A percentile compares a stretch with the other conserved stretches of the same genome.
Conservation (phyloP, 164 flowering plant species). For the Litsea cubeba region DNA sequence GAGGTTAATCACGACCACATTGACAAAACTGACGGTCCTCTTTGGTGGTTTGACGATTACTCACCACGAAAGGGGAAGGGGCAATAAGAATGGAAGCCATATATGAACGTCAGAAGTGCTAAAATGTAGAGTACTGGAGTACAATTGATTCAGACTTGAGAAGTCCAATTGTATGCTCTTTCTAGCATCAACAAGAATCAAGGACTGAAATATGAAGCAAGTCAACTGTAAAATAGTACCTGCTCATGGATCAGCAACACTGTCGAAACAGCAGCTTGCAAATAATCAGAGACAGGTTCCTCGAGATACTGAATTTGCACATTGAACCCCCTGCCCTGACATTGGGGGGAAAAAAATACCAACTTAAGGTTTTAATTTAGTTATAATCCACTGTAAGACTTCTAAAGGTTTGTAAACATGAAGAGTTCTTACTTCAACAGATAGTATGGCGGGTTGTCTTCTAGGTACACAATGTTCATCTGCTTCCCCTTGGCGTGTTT, state of each 20-base stretch:
- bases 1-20: too few relatives aligned
- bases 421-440: conserved; percentile 70
- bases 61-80: too few relatives aligned
- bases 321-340: conserved; percentile 89
- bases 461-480: conserved; percentile 39
- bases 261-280: conserved; percentile 80
- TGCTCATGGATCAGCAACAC: conserved; percentile 69
- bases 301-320: conserved; percentile 74
- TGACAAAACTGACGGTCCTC: too few relatives aligned
- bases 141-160: background rate
- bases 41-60: too few relatives aligned
- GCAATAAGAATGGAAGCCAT: too few relatives aligned
- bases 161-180: background rate
- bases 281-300: conserved; percentile 83
- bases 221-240: conserved; percentile 31
- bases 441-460: conserved; percentile 76
- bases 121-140: too few relatives aligned
- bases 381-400: background rate
- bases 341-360: conserved; percentile 1
- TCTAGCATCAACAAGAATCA: background rate
- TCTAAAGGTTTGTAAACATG: background rate
- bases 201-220: background rate
- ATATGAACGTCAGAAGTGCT: too few relatives aligned
- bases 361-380: conserved; percentile 1
- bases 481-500: conserved; percentile 42